Evolutionary conservation across 352 stramenopile genomes (phyloP), one percentile per base, ranked within the genome.

Genomic region (Globisporangium perplexum): DNA sequence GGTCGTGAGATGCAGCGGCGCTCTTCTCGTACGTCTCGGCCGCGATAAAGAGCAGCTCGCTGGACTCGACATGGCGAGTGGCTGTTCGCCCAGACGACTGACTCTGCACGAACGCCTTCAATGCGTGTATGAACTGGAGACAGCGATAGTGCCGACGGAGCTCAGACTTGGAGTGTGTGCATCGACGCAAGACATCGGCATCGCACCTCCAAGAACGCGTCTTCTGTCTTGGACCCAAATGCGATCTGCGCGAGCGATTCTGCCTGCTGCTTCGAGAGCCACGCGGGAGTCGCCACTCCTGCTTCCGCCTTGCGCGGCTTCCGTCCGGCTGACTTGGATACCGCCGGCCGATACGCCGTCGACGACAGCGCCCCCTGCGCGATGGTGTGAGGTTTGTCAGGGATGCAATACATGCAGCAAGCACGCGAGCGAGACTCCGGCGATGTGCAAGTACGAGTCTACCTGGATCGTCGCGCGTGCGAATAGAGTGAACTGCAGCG

Each of bases 401-500:
- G 17, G 54, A 7, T 47, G 15, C 4, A n/a, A 24, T 3, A 7
- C 38, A 22, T 6, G n/a, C 8, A 14, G 11, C 28, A 38, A 24
- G 7, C 15, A 20, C 35, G 46, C 7, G 39, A 45, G n/a, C 12
- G n/a, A 39, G 12, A 39, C 31, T 0, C 8, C 31, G 31, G 7
- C 4, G 7, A 36, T 14, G 11, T 12, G 14, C 11, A 39, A 36
- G 38, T 22, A 15, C 10, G 39, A 14, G 2, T 2, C 10, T 64
- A 90, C 78, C 64, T 82, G 66, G 0, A 76, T 49, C 39, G 57
- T 62, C 1, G 66, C 58, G n/a, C 81, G 65, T 7, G 74, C 61
- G 26, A 65, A 68, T 15, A 91, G 57, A 50, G 81, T 89, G 58
- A 88, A 91, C 1, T 48, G 23, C 3, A 91, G 44, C 4, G 68